phyloP scores from a whole-genome alignment of 768 basidiomycete species.

The Mycena rosella region DNA sequence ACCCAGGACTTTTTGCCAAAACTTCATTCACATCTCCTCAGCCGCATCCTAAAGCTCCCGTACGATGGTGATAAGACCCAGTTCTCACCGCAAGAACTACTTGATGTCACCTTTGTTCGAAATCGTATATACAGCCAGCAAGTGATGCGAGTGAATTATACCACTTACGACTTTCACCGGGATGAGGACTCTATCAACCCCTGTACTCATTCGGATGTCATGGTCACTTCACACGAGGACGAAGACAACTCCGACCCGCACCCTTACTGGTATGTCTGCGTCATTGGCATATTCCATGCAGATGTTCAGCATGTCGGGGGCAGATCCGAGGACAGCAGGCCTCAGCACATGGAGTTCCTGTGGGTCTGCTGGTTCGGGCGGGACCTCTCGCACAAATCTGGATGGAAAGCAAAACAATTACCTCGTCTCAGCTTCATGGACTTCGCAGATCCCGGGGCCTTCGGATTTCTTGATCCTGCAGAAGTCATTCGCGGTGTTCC shows the following conservation, averaged over 20 bases:
- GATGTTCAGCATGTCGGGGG: slow-evolving; percentile 30
- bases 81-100: no score
- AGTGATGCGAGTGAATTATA: no score
- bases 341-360: slow-evolving; percentile 40
- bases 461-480: slow-evolving; percentile 51
- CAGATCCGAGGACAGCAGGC: background rate
- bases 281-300: slow-evolving; percentile 49
- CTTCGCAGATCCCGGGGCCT: slow-evolving; percentile 41
- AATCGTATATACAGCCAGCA: no score
- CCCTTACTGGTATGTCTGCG: slow-evolving; percentile 49
- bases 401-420: slow-evolving; percentile 28
- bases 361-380: slow-evolving; percentile 46
- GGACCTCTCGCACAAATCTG: slow-evolving; percentile 11
- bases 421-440: slow-evolving; percentile 43
- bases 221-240: slow-evolving; percentile 41
- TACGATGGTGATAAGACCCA: no score
- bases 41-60: no score
- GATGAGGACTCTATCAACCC: slow-evolving; percentile 47
- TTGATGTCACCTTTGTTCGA: no score
- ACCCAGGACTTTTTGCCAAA: no score
- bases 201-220: slow-evolving; percentile 49
- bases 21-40: no score
- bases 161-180: slow-evolving; percentile 49
- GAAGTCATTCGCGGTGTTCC: slow-evolving; percentile 48
- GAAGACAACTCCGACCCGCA: slow-evolving; percentile 23